A percentile compares a stretch with the other conserved stretches of the same genome.
Conservation (phyloP, 2,329 filamentous ascomycete genomes). For the Karstenula rhodostoma region DNA sequence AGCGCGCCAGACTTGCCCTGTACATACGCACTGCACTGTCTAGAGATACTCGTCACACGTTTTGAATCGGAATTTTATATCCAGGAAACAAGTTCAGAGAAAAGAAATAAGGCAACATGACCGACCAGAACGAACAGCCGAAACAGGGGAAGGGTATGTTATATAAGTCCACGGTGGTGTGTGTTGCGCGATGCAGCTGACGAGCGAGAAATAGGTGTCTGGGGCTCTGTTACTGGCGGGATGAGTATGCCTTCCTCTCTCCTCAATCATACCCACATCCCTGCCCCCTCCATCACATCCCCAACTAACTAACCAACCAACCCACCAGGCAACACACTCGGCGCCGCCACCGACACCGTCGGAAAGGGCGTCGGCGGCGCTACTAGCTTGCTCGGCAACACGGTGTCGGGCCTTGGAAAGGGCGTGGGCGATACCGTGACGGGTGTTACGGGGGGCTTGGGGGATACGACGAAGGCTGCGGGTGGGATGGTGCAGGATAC, state of each 20-base stretch:
- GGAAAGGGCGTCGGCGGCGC: constrained; percentile 44
- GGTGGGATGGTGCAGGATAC: constrained; percentile 41
- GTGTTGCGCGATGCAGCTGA: not conserved
- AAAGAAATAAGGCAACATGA: not conserved
- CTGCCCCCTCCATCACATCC: not conserved
- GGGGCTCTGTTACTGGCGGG: constrained; percentile 43
- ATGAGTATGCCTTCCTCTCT: constrained; percentile 28
- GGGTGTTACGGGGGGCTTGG: constrained; percentile 43
- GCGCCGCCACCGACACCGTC: constrained; percentile 43
- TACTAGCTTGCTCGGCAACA: constrained; percentile 42
- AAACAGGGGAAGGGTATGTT: not conserved
- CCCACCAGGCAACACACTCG: constrained; percentile 42
- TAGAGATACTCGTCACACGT: too few species aligned
- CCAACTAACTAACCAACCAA: constrained; percentile 7
- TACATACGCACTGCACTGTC: not conserved
- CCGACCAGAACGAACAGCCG: not conserved
- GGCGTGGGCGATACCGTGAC: constrained; percentile 47
- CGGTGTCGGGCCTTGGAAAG: constrained; percentile 42
- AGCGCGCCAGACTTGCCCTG: not conserved
- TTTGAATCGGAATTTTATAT: not conserved
- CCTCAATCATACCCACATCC: too few species aligned
- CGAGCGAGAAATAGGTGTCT: constrained; percentile 32
- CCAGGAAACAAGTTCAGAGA: not conserved
- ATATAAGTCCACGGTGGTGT: not conserved
- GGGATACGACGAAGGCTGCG: constrained; percentile 47